Evolutionary conservation across 2,329 filamentous ascomycete genomes (phyloP), one percentile per base, ranked within the genome.

Genomic region (Colletotrichum godetiae): DNA sequence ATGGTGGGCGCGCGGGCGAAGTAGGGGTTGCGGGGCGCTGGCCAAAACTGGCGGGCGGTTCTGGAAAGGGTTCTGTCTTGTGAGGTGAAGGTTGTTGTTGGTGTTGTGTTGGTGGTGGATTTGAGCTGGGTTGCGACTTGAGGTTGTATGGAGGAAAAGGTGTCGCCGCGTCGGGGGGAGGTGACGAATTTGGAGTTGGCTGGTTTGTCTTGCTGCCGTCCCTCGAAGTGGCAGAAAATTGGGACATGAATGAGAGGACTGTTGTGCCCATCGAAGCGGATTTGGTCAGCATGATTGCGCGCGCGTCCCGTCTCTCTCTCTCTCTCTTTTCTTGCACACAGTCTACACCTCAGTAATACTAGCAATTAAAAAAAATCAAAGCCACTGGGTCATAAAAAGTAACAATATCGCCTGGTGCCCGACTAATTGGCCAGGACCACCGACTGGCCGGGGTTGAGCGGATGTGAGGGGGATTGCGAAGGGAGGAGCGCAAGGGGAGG

Each of bases 161-260:
- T 74, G 62, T 57, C 33, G 74, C 75, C 59, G 68, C 73, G 76
- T 84, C 81, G 78, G 79, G 78, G 64, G 84, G 82, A 72, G 86
- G 85, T 58, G 86, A 86, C 49, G 84, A 83, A 69, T 85, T 81
- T 68, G 85, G 84, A 29, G 86, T 84, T 52, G 86, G 83, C 76
- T 83, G 67, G 37, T 63, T 62, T 46, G 42, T 46, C 46, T 60
- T 78, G 65, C 76, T 82, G 75, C 85, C 86, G 78, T 85, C 82
- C 76, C 78, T 79, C 73, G 82, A 79, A 73, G 84, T 82, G 76
- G 85, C 86, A 76, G 92, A 93, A 86, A 94, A 92, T 84, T 92
- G 91, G 82, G 93, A 95, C 89, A 97, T 96, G 84, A 97, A 97
- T 78, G 94, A 97, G 78, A 95, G 88, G 70, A 97, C 95, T 97